Evolutionary conservation across 2,329 filamentous ascomycete genomes (phyloP), one percentile per base, ranked within the genome.

Genomic region (Aureobasidium lini): DNA sequence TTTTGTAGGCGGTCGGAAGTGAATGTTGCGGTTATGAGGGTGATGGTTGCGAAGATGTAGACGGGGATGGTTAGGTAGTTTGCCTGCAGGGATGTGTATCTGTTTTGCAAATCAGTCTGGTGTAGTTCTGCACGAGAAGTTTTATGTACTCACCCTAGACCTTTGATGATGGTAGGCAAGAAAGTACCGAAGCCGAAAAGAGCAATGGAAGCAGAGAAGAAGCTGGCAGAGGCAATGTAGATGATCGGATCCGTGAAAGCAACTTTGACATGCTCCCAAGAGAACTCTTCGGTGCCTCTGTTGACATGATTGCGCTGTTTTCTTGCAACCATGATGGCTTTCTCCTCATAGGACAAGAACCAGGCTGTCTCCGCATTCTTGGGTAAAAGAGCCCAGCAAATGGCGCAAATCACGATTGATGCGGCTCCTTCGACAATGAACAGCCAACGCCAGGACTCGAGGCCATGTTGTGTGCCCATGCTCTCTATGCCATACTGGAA

Each of bases 61-160:
- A 73, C 69, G 2, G 72, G 72, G 34, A 74, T 72, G 34, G 71
- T 73, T 47, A 73, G 60, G 54, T 72, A 72, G 36, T 72, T 70
- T 23, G 64, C 68, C 37, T 67, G 56, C 7, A 70, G 57, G 4
- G 65, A 62, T 36, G 65, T 61, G 37, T 65, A 64, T 32, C 57
- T 61, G 40, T 32, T 18, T 8, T 11, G n/a, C 4, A 29, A 1
- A n/a, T 44, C 11, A 44, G 39, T 43, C 31, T 31, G 2, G n/a
- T 48, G 1, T 46, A 9, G 6, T 31, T 10, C 4, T 8, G 2
- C 4, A 4, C 8, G 1, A 31, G 11, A 8, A 42, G 7, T 16
- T 10, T 6, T 29, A 31, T 23, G 47, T 15, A 42, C 58, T 67
- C 28, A 66, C 71, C 62, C 73, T 68, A 63, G 64, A 64, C 62